Evolutionary conservation across 2,329 filamentous ascomycete genomes (phyloP).

Genomic region (Aureobasidium sp.): DNA sequence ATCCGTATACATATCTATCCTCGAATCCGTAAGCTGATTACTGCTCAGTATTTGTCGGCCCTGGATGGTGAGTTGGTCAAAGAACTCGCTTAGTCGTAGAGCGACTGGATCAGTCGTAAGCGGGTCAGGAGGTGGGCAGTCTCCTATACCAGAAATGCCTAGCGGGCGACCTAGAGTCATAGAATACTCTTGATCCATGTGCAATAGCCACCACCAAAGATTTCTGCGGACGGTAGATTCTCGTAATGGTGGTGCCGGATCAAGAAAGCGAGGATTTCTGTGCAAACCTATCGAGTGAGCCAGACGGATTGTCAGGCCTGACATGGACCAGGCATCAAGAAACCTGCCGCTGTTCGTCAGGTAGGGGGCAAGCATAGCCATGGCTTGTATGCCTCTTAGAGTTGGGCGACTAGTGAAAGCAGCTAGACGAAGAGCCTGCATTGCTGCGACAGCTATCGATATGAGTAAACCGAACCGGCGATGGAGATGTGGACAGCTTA

Average conservation of each 20-base stretch:
- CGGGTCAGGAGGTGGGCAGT: conserved; percentile 41
- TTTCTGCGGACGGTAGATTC: conserved; percentile 39
- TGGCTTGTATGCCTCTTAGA: conserved; percentile 39
- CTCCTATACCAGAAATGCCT: conserved; percentile 44
- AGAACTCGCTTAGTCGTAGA: conserved; percentile 40
- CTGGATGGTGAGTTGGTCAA: conserved; percentile 42
- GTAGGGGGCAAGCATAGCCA: conserved; percentile 44
- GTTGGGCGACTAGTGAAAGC: conserved; percentile 45
- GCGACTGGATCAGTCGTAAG: conserved; percentile 39
- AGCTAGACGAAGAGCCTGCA: conserved; percentile 44
- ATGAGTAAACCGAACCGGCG: neutral
- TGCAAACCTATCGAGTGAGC: conserved; percentile 46
- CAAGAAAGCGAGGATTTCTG: conserved; percentile 41
- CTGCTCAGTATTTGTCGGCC: conserved; percentile 42
- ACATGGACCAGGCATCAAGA: conserved; percentile 45
- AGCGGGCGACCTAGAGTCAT: conserved; percentile 44
- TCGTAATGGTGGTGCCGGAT: conserved; percentile 36
- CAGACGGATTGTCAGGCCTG: conserved; percentile 43
- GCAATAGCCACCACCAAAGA: conserved; percentile 49
- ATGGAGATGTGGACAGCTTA: conserved; percentile 28
- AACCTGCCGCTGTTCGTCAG: conserved; percentile 45
- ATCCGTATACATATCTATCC: conserved; percentile 44
- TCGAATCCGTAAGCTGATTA: conserved; percentile 35
- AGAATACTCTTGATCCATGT: conserved; percentile 46
- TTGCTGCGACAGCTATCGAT: conserved; percentile 40